These are phyloP conservation scores for Trametes punicea DNA, from an alignment of 768 basidiomycete species.

Conservation along the genomic window DNA sequence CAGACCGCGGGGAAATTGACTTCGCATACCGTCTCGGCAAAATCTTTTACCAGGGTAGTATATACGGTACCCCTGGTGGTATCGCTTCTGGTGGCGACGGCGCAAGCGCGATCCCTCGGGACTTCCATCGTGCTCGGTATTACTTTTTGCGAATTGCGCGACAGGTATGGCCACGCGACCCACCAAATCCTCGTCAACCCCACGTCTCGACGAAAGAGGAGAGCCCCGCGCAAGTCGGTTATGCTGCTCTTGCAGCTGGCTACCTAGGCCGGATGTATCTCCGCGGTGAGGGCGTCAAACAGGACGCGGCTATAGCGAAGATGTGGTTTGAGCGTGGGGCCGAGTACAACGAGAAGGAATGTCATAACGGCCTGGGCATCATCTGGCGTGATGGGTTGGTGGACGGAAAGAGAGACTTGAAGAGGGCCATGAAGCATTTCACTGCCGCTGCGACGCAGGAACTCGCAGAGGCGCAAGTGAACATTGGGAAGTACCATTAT, in stretches of 20 bases:
- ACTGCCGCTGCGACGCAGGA: slow-evolving; percentile 80
- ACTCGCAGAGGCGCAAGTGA: slow-evolving; percentile 88
- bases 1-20: slow-evolving; percentile 84
- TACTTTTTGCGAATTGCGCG: slow-evolving; percentile 88
- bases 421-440: slow-evolving; percentile 67
- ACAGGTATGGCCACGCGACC: slow-evolving; percentile 85
- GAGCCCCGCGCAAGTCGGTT: slow-evolving; percentile 36
- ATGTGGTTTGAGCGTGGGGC: slow-evolving; percentile 94
- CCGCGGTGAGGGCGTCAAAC: slow-evolving; percentile 86
- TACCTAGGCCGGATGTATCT: slow-evolving; percentile 94
- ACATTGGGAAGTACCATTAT: slow-evolving; percentile 80
- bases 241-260: slow-evolving; percentile 77
- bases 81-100: slow-evolving; percentile 86
- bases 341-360: slow-evolving; percentile 80
- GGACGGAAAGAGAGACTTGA: slow-evolving; percentile 58
- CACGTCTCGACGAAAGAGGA: slow-evolving; percentile 26
- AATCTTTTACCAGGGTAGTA: slow-evolving; percentile 94
- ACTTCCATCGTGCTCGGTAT: slow-evolving; percentile 68
- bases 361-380: slow-evolving; percentile 86
- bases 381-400: slow-evolving; percentile 88
- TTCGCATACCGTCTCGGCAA: slow-evolving; percentile 93
- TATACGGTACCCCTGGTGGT: slow-evolving; percentile 78
- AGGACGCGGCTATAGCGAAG: slow-evolving; percentile 71
- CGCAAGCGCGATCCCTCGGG: slow-evolving; percentile 83
- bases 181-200: slow-evolving; percentile 46